Base-by-base conservation (phyloP, 2,329 filamentous ascomycete genomes). In the Ceratocystis diversiconidia region DNA sequence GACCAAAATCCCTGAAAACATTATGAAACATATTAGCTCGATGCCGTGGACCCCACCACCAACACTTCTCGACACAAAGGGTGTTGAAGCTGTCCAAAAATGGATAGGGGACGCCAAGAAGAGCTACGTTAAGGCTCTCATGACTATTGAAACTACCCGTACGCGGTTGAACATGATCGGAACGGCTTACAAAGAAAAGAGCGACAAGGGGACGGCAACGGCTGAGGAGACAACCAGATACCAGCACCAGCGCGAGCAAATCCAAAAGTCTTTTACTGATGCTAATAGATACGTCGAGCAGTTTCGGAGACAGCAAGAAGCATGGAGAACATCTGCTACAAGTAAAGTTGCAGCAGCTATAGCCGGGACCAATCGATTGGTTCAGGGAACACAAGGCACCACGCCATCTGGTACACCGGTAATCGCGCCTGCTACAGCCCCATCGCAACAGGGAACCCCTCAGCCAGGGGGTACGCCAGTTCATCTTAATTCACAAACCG, bases 51-150 rank as follows among this genome's bases (percentile, higher is more conserved):
- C 75, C 15, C 72, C 78, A 1, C 79, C 79, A 0, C 70, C 75
- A 0, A 72, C 74, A n/a, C 64, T 81, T 0, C 70, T 73, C 0
- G 76, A 79, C 17, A 79, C 78, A 67, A 70, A 73, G 17, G 73
- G 75, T 2, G 73, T 75, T 0, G 76, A 79, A n/a, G 74, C 76
- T 3, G 74, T 75, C 1, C 68, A 71, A 0, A 80, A 80, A 68
- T 83, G 79, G 79, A 71, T 79, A 1, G 74, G 77, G 6, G 78
- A 81, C 1, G 73, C 77, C 41, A 81, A 78, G 69, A 72, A 75
- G 0, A 76, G 75, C 64, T 82, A 83, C 66, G 73, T 75, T 0
- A 74, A 78, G 48, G 80, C 79, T 0, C 71, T 84, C 5, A 73
- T 78, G 68, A 75, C 76, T 1, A 82, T 84, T 75, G 81, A 83